These are phyloP conservation scores for Talaromyces sp. DNA, from an alignment of 2,329 filamentous ascomycete genomes.

Conservation along the genomic window DNA sequence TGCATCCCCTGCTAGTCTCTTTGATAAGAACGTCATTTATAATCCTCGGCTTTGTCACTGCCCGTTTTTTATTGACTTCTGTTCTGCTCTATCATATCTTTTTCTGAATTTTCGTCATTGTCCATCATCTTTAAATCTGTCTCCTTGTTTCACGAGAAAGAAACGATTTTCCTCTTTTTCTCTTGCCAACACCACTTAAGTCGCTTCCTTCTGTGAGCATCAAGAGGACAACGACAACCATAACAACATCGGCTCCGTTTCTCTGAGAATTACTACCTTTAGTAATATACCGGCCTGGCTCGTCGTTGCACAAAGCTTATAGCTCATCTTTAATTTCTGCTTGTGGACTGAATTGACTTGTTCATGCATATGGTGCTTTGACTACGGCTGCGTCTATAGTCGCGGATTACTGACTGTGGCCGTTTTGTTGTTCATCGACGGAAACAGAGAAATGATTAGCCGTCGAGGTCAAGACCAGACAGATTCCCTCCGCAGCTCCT, in stretches of 20 bases:
- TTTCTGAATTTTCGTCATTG: neutral
- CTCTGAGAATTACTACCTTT: neutral
- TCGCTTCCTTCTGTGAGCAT: neutral
- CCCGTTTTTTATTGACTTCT: neutral
- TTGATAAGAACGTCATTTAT: neutral
- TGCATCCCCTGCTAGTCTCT: neutral
- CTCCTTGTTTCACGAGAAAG: neutral
- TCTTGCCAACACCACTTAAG: neutral
- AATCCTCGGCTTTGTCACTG: neutral
- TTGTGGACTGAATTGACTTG: neutral
- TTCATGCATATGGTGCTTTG: conserved; percentile 20
- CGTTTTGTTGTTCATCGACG: conserved; percentile 19
- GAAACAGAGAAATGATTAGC: conserved; percentile 44
- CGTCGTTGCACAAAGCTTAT: neutral
- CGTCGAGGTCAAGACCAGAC: conserved; percentile 42
- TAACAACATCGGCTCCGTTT: neutral
- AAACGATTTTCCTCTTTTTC: neutral
- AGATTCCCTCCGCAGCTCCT: conserved; percentile 37
- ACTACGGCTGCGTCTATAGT: conserved; percentile 19
- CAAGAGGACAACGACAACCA: too few relatives aligned
- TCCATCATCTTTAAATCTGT: too few relatives aligned
- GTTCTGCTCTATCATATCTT: neutral
- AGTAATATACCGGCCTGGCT: neutral
- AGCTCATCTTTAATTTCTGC: neutral
- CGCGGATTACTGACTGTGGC: conserved; percentile 8